phyloP scores from a whole-genome alignment of 257 asterid genomes.

The Solanum rostratum region DNA sequence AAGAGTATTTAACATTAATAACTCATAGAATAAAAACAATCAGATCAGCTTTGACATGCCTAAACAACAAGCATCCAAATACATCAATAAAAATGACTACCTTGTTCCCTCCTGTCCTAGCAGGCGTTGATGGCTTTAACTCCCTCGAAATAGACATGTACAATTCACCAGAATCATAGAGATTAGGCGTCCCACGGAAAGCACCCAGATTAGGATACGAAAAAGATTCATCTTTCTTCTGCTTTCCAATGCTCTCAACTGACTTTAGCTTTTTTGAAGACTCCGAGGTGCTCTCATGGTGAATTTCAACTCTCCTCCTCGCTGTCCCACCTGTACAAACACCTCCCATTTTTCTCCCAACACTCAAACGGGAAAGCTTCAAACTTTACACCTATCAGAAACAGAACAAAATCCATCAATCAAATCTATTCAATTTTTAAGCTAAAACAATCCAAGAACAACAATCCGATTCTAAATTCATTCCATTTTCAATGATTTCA shows the following conservation, averaged over 20 bases:
- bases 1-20: background rate
- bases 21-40: background rate
- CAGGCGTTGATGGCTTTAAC: slow-evolving; percentile 64
- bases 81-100: slow-evolving; percentile 19
- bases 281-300: slow-evolving; percentile 39
- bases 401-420: background rate
- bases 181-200: slow-evolving; percentile 41
- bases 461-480: background rate
- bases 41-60: background rate
- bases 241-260: slow-evolving; percentile 30
- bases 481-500: background rate
- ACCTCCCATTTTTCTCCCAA: slow-evolving; percentile 63
- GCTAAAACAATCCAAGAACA: background rate
- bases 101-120: slow-evolving; percentile 46
- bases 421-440: background rate
- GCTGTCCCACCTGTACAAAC: slow-evolving; percentile 72
- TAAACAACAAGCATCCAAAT: background rate
- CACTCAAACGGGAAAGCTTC: background rate
- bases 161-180: slow-evolving; percentile 77
- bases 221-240: slow-evolving; percentile 26
- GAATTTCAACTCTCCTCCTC: slow-evolving; percentile 29
- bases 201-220: slow-evolving; percentile 42
- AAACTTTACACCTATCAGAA: background rate
- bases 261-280: slow-evolving; percentile 70
- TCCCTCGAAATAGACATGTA: slow-evolving; percentile 47